Evolutionary conservation across 2,329 filamentous ascomycete genomes (phyloP).

Genomic region (Metarhizium robertsii): DNA sequence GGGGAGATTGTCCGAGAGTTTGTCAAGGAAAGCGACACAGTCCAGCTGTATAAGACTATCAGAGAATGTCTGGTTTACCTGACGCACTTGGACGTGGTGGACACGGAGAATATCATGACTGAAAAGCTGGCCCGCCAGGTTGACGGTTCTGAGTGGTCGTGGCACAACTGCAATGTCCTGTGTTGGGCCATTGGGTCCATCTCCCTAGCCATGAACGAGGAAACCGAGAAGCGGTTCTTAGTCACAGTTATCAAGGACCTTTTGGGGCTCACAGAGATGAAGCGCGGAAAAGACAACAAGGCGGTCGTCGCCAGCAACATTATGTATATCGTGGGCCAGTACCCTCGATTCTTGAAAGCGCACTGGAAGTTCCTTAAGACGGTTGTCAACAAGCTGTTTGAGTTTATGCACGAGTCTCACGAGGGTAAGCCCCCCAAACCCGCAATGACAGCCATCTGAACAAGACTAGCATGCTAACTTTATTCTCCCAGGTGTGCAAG

Average conservation of each 20-base stretch:
- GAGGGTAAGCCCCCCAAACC: conserved; percentile 54
- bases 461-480: neutral
- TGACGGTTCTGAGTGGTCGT: conserved; percentile 94
- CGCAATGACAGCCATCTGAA: neutral
- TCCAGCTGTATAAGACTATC: conserved; percentile 98
- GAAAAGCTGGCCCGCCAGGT: conserved; percentile 95
- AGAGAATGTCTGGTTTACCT: conserved; percentile 94
- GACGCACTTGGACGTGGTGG: conserved; percentile 92
- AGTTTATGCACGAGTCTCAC: conserved; percentile 99
- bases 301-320: conserved; percentile 98
- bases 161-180: conserved; percentile 98
- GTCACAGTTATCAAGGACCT: conserved; percentile 99
- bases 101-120: conserved; percentile 98
- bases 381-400: conserved; percentile 97
- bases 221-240: conserved; percentile 96
- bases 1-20: conserved; percentile 98
- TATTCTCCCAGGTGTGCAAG: conserved; percentile 64
- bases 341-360: conserved; percentile 94
- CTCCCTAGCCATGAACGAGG: conserved; percentile 97
- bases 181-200: conserved; percentile 99
- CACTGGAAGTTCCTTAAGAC: conserved; percentile 99
- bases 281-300: conserved; percentile 98
- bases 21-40: conserved; percentile 98
- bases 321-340: conserved; percentile 99
- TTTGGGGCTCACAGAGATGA: conserved; percentile 95